These are phyloP conservation scores for Mycena leptocephala DNA, from an alignment of 768 basidiomycete genomes.

Conservation along the genomic window DNA sequence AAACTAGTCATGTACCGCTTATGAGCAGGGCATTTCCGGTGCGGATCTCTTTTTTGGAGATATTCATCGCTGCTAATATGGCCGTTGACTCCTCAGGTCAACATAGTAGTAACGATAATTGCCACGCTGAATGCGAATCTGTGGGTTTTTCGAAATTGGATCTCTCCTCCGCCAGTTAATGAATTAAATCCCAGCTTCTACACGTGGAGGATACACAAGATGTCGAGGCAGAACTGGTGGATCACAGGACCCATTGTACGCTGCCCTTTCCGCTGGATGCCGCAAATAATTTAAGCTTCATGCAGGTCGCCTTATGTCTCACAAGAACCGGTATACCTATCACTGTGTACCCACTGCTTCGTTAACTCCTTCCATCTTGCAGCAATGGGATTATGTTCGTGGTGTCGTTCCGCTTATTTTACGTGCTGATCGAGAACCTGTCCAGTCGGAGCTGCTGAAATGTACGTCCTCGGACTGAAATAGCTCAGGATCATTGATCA, in stretches of 20 bases:
- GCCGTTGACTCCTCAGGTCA: neutral
- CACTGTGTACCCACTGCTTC: neutral
- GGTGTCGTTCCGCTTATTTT: neutral
- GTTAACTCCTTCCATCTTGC: neutral
- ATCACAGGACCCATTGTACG: conserved; percentile 46
- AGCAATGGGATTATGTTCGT: conserved; percentile 22
- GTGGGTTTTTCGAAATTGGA: conserved; percentile 16
- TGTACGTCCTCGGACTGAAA: conserved; percentile 6
- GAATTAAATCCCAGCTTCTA: conserved; percentile 12
- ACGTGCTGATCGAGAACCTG: neutral
- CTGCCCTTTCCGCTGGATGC: neutral
- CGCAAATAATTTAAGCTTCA: neutral
- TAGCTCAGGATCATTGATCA: neutral
- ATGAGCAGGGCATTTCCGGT: neutral
- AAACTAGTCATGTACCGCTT: neutral
- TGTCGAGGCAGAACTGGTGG: conserved; percentile 54
- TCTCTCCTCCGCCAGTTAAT: neutral
- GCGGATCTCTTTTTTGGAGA: neutral
- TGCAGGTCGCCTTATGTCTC: neutral
- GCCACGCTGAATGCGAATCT: conserved; percentile 31
- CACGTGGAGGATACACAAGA: conserved; percentile 49
- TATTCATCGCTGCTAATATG: neutral
- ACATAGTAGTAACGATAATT: neutral
- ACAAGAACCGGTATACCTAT: conserved; percentile 10
- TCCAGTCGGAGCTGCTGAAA: conserved; percentile 13